Base-by-base conservation (phyloP, 2,329 filamentous ascomycete species). In the Aspergillus oerlinghausenensis region DNA sequence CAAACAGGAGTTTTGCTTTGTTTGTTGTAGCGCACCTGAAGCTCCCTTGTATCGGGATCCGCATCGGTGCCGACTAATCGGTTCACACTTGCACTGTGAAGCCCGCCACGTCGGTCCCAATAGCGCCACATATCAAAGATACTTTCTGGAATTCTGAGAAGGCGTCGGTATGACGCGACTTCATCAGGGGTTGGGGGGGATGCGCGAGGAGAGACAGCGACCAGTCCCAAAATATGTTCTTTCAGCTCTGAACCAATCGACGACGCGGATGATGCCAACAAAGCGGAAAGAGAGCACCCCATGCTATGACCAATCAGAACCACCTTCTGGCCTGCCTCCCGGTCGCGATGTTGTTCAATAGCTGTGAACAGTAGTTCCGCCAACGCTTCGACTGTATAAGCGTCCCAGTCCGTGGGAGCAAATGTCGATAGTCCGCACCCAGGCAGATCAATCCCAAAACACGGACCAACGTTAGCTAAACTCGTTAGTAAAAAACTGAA, bases 281-380 rank as follows among this genome's bases (percentile, higher is more conserved):
- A 77, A 26, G 89, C 87, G 5, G 88, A 85, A 21, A 97, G 77
- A 3, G 89, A 89, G 57, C 89, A 92, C 6, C 94, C 94, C 84
- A 97, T 88, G 70, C 91, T 96, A 69, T 99, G 94, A 1, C 88
- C 91, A 57, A 97, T 84, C 29, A 97, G 73, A 21, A 97, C 82
- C 14, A 96, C 82, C 3, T 85, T 83, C 71, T 96, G 92, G 1
- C 78, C 79, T 19, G 80, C 76, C 38, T 84, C 79, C 47, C 81
- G 82, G 62, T 89, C 85, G 43, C 88, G 84, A 67, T 93, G 84
- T 49, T 86, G 81, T 42, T 90, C 83, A 57, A 97, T 92, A 32
- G 91, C 84, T 1, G 79, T 81, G 55, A 87, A 86, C 14, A 97
- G 79, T 10, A 99, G 79, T 63, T 91, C 88, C 3, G 84, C 84